Evolutionary conservation across 1,139 yeast species (phyloP), one percentile per base, ranked within the genome.

Genomic region (Yamadazyma oceani): DNA sequence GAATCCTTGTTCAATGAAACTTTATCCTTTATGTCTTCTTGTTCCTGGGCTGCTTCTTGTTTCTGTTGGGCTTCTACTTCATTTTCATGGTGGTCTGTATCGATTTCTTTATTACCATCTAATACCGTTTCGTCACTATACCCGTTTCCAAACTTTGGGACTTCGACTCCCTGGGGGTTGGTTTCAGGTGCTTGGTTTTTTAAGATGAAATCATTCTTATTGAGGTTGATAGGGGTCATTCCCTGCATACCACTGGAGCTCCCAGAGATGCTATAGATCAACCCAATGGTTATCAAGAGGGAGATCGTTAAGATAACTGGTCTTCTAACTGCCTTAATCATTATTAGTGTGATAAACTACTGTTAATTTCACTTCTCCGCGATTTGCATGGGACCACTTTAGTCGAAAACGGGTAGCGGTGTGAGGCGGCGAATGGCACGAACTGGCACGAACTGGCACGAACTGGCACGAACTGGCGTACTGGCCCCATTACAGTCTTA

Each of bases 141-240:
- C 4, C 42, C 43, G 17, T 26, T 31, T 10, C 38, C 39, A 2
- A 42, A 33, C 17, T 39, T 35, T 17, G 37, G 17, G 25, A 25
- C 13, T 4, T 5, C 22, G 26, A 10, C 10, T 4, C 12, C 24
- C 17, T 16, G 22, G 11, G 31, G 31, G 7, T 16, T 15, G 8
- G 21, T 11, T 10, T 14, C 24, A n/a, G 35, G 34, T 3, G 16
- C 33, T 26, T 41, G 43, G 14, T 38, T 35, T 9, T 26, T 33
- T 17, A 42, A 9, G 13, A 10, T 24, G n/a, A 36, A 39, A 12
- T 34, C 34, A 5, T 31, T 37, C 27, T 35, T 39, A 7, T 26
- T 24, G 17, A 57, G 40, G 40, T 51, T 52, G 31, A 62, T 49
- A 5, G 71, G 69, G 3, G 36, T 30, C 4, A 38, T 29, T 9